Evolutionary conservation across 2,329 filamentous ascomycete genomes (phyloP).

Genomic region (Metarhizium rileyi): DNA sequence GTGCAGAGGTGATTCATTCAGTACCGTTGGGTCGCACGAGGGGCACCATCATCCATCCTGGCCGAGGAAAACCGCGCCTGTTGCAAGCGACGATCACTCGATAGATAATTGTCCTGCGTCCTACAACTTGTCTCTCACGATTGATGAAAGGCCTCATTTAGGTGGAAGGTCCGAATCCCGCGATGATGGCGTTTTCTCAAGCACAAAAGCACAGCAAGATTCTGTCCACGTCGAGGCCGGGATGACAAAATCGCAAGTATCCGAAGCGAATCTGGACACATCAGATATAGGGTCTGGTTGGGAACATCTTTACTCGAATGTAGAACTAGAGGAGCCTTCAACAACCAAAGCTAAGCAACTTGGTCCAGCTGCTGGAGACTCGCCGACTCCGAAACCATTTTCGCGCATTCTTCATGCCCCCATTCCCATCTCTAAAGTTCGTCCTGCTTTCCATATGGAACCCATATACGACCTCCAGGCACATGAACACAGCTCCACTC

Average conservation of each 20-base stretch:
- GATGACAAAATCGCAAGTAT: not conserved
- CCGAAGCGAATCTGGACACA: not conserved
- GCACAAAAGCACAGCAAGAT: not conserved
- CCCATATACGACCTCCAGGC: not conserved
- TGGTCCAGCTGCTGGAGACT: not conserved
- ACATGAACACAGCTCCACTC: constrained; percentile 4
- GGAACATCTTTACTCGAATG: not conserved
- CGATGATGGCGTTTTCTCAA: not conserved
- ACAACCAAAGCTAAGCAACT: not conserved
- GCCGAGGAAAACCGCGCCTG: not conserved
- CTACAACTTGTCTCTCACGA: not conserved
- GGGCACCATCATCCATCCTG: not conserved
- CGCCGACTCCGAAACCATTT: not conserved
- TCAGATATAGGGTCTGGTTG: not conserved
- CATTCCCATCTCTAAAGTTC: constrained; percentile 11
- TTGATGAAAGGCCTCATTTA: not conserved
- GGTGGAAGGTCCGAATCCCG: not conserved
- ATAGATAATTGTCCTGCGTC: not conserved
- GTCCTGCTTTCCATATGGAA: constrained; percentile 7
- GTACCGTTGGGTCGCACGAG: constrained; percentile 1
- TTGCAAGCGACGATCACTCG: not conserved
- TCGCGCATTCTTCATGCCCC: constrained; percentile 8
- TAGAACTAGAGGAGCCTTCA: not conserved
- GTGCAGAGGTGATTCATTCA: not conserved
- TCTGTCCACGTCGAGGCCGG: too few relatives aligned